phyloP scores from a whole-genome alignment of 192 early-diverging fungal species.

The Coemansia aciculifera region DNA sequence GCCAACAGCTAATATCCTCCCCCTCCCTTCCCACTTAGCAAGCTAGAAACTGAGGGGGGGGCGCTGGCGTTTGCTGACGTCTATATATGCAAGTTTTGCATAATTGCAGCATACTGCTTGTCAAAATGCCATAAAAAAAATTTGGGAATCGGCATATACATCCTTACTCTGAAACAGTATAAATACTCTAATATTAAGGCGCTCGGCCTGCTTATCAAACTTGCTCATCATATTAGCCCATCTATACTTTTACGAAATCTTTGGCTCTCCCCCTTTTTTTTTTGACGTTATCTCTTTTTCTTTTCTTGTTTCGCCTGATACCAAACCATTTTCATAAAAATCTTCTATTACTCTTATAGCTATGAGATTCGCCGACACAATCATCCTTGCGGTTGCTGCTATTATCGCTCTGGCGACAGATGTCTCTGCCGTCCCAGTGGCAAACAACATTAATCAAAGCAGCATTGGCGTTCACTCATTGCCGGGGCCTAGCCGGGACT shows the following conservation, averaged over 20 bases:
- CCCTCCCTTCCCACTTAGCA: neutral
- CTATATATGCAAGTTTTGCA: conserved; percentile 5
- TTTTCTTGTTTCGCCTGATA: neutral
- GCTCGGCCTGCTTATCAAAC: neutral
- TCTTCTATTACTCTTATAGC: neutral
- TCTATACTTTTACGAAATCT: neutral
- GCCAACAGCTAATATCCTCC: neutral
- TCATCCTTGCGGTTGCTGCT: conserved; percentile 23
- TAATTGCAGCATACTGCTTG: conserved; percentile 13
- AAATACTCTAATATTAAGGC: conserved; percentile 1
- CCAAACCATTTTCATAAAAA: neutral
- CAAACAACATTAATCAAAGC: neutral
- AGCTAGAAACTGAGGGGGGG: neutral
- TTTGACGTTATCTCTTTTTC: neutral
- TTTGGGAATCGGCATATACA: neutral
- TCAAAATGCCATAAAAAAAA: conserved; percentile 1
- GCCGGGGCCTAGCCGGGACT: conserved; percentile 46
- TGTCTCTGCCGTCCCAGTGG: conserved; percentile 24
- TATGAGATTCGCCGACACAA: conserved; percentile 35
- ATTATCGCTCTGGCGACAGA: conserved; percentile 15
- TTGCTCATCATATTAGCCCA: neutral
- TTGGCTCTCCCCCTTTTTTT: neutral
- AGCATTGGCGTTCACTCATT: conserved; percentile 17
- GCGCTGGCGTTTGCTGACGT: neutral
- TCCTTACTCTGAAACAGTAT: neutral